A percentile compares a stretch with the other conserved stretches of the same genome.
phyloP scores from a whole-genome alignment of 306 rosid genomes.

The Inga laurina region DNA sequence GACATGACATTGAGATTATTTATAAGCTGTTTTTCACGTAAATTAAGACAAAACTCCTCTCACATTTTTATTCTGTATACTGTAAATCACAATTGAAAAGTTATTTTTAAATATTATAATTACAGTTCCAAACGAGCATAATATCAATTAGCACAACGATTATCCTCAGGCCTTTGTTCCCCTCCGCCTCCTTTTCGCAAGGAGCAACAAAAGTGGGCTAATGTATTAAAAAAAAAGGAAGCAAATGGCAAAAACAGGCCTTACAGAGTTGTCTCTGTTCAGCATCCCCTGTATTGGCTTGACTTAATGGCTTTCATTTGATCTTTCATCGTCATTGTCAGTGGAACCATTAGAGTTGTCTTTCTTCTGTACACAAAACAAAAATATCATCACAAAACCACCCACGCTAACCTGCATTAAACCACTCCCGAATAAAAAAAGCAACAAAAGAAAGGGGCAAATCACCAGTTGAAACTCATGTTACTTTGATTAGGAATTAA shows the following conservation, averaged over 20 bases:
- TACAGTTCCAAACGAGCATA: too few relatives aligned
- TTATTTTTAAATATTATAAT: too few relatives aligned
- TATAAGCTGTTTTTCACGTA: too few relatives aligned
- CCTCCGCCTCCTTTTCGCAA: not conserved
- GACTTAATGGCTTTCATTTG: not conserved
- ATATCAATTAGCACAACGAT: not conserved
- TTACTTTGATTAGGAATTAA: not conserved
- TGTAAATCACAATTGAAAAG: too few relatives aligned
- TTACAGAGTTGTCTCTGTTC: not conserved
- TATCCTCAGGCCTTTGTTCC: not conserved
- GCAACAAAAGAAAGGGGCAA: not conserved
- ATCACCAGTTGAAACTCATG: not conserved
- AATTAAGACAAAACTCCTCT: too few relatives aligned
- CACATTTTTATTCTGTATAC: too few relatives aligned
- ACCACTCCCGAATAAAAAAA: not conserved
- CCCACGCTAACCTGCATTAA: not conserved
- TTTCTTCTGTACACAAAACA: conserved; percentile 25
- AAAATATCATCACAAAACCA: not conserved
- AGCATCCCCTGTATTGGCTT: not conserved
- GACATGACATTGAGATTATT: too few relatives aligned
- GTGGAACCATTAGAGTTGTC: not conserved
- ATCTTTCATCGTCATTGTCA: not conserved
- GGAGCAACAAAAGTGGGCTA: not conserved
- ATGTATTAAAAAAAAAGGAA: not conserved
- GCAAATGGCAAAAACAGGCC: not conserved